Evolutionary conservation across 1,139 yeast species (phyloP).

Genomic region (Magnusiomyces tetraspermus): DNA sequence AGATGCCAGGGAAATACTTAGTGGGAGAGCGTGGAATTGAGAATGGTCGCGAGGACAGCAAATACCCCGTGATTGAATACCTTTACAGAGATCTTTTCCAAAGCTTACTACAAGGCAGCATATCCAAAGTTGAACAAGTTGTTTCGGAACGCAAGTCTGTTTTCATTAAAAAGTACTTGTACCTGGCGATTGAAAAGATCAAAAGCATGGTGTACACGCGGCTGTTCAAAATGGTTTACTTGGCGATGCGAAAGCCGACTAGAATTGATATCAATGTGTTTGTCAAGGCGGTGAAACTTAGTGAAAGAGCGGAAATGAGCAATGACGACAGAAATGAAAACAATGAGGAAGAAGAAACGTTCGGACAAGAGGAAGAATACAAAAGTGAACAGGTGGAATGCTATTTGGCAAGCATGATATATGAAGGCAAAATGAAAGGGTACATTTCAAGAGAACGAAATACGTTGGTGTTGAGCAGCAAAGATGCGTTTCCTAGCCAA

Average conservation of each 20-base stretch:
- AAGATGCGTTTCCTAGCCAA: constrained; percentile 54
- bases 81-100: constrained; percentile 44
- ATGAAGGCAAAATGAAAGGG: constrained; percentile 60
- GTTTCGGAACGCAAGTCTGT: constrained; percentile 40
- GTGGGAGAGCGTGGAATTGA: too few relatives aligned
- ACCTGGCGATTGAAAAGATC: constrained; percentile 50
- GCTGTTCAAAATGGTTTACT: constrained; percentile 43
- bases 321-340: not conserved
- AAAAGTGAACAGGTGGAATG: constrained; percentile 56
- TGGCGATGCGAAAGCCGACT: constrained; percentile 30
- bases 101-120: constrained; percentile 48
- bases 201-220: constrained; percentile 44
- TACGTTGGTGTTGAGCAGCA: constrained; percentile 68
- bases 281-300: constrained; percentile 38
- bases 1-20: constrained; percentile 33
- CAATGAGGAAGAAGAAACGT: not conserved
- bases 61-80: constrained; percentile 37
- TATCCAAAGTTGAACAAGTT: constrained; percentile 40
- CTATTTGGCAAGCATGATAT: constrained; percentile 57
- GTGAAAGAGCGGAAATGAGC: not conserved
- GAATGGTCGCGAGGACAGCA: constrained; percentile 30
- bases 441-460: constrained; percentile 69
- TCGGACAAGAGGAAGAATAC: not conserved
- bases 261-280: constrained; percentile 43
- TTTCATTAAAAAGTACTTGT: constrained; percentile 52